These are phyloP conservation scores for Austroboletus novae-zelandiae DNA, from an alignment of 1,284 basidiomycete species.

Conservation along the genomic window DNA sequence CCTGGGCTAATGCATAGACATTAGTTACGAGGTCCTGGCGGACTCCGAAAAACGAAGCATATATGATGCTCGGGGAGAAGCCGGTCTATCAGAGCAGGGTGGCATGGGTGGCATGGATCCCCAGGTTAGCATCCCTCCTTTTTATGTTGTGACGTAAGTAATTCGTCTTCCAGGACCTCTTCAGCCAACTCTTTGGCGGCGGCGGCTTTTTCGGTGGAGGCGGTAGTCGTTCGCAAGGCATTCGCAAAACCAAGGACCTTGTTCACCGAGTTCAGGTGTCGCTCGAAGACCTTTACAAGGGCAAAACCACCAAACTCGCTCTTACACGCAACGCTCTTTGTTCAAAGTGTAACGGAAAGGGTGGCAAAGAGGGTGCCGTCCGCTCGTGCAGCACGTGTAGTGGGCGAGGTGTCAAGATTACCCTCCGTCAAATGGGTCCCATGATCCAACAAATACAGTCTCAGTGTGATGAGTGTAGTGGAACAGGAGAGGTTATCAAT, in stretches of 20 bases:
- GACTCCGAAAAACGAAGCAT: slow-evolving; percentile 82
- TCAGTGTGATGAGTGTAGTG: slow-evolving; percentile 90
- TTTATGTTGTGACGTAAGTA: not conserved
- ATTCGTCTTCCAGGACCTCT: slow-evolving; percentile 71
- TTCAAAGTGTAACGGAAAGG: slow-evolving; percentile 90
- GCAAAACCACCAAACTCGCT: slow-evolving; percentile 97
- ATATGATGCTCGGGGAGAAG: slow-evolving; percentile 94
- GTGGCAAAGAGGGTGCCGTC: slow-evolving; percentile 96
- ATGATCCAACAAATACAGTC: slow-evolving; percentile 99
- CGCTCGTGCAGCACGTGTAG: slow-evolving; percentile 77
- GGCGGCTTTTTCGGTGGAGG: slow-evolving; percentile 55
- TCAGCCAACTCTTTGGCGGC: slow-evolving; percentile 91
- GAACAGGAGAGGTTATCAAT: slow-evolving; percentile 93
- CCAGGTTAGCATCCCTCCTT: slow-evolving; percentile 49
- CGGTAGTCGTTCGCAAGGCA: slow-evolving; percentile 66
- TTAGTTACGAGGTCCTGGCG: slow-evolving; percentile 90
- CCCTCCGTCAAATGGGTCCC: slow-evolving; percentile 94
- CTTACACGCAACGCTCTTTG: slow-evolving; percentile 96
- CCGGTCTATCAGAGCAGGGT: slow-evolving; percentile 84
- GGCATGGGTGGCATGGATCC: slow-evolving; percentile 97
- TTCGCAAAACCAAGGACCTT: slow-evolving; percentile 97
- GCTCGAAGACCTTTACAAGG: slow-evolving; percentile 97
- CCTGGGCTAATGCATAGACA: slow-evolving; percentile 8
- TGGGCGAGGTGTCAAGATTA: slow-evolving; percentile 91
- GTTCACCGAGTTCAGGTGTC: slow-evolving; percentile 96